Evolutionary conservation across 2,329 filamentous ascomycete species (phyloP), one percentile per base, ranked within the genome.

Genomic region (Chrysoporthe deuterocubensis): DNA sequence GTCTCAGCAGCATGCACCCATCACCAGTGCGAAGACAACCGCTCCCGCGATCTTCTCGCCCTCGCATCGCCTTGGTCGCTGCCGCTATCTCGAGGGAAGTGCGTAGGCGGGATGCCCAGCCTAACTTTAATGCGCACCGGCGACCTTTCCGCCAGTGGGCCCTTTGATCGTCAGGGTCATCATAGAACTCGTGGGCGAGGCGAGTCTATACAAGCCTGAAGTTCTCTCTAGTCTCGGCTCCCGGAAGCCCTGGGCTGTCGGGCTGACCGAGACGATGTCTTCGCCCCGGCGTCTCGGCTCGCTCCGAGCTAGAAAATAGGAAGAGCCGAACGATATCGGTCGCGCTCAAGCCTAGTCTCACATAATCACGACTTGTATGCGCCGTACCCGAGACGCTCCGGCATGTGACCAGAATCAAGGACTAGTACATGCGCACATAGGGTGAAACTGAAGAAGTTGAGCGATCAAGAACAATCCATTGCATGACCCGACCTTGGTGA

Each of bases 391-490:
- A 40, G 7, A 40, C 32, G 34, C 7, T 40, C 54, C 40, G 3
- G 14, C 37, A 13, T 57, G 14, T n/a, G 32, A 18, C 7, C 54
- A 57, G 50, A 32, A 13, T 54, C 50, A 4, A 13, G 50, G 13
- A 6, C 13, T 54, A 54, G 13, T 54, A 32, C 37, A 40, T 54
- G 26, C 26, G 50, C 50, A 34, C 50, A 1, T 21, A n/a, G 18
- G 6, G n/a, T 7, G 18, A n/a, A 11, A 11, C 5, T 21, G n/a
- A 63, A 32, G n/a, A 7, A 18, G 37, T 43, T 8, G 37, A 40
- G 61, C 11, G 37, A 63, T 56, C 48, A 63, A 63, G 16, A 63
- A 34, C n/a, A 60, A 37, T 54, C 18, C 46, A 61, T 66, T 61
- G 8, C 42, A 63, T 46, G 21, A 56, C 52, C 40, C 64, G 34